These are phyloP conservation scores for Sicyos baderoa DNA, from an alignment of 306 rosid species.

Conservation along the genomic window DNA sequence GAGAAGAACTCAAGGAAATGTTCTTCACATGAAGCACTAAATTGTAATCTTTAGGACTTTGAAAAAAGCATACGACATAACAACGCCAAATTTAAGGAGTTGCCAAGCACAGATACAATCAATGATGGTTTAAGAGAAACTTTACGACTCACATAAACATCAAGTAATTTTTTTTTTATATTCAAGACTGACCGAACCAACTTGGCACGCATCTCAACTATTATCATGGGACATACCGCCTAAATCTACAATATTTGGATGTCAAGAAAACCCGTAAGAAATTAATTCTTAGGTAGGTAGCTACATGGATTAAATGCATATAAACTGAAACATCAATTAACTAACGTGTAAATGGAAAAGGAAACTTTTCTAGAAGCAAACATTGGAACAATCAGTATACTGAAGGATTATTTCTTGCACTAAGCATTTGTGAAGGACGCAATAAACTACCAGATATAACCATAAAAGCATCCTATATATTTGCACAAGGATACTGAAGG, in stretches of 20 bases:
- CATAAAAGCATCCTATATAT: conserved; percentile 17
- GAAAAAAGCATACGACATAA: background rate
- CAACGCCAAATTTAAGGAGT: background rate
- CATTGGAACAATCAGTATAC: conserved; percentile 35
- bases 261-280: no score
- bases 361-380: conserved; percentile 8
- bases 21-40: background rate
- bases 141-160: no score
- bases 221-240: no score
- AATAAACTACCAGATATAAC: conserved; percentile 18
- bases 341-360: background rate
- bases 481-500: conserved; percentile 78
- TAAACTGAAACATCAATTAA: background rate
- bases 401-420: conserved; percentile 79
- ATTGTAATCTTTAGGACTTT: background rate
- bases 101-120: background rate
- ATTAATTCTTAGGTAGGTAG: no score
- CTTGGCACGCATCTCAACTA: no score
- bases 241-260: no score
- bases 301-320: no score
- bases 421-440: conserved; percentile 41
- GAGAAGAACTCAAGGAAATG: background rate
- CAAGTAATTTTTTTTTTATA: no score
- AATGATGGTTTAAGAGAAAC: background rate
- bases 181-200: no score